Evolutionary conservation across 352 stramenopile genomes (phyloP), one percentile per base, ranked within the genome.

Genomic region (Pythium utonaiense): DNA sequence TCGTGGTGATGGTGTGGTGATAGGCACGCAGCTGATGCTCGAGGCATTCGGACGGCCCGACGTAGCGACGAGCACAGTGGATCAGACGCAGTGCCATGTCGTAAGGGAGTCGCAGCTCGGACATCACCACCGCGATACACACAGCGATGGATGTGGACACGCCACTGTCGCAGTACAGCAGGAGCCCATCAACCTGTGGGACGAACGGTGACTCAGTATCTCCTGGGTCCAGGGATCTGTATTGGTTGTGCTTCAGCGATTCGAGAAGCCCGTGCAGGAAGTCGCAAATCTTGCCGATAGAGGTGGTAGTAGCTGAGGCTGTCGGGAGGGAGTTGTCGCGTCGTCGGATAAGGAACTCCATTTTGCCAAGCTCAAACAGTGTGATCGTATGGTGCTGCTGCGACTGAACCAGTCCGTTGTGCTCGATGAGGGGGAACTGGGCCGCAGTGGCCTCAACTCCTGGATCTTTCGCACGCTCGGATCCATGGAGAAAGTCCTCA

Each of bases 151-250:
- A 75, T 4, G 51, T 60, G 14, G 60, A 66, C 25, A 67, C 38
- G 19, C 70, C 70, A 42, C 38, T 70, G 21, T 71, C 63, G 47
- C 73, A 81, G 51, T 70, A 75, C 8, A 81, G 22, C 36, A 80
- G 27, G n/a, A 81, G 16, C 31, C 57, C 53, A 33, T 62, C 61
- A 13, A 62, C 33, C 16, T 19, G 5, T 24, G 55, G 28, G 6
- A 57, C 28, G 45, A 41, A 56, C 27, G 22, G 17, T 28, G 38
- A 19, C 21, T 33, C 27, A 1, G 28, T 31, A 19, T 19, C 27
- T 21, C 28, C 28, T 57, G 50, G 19, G 28, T 40, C 28, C 22
- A 27, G 24, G 19, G 25, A 19, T 14, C 7, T 13, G 22, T 44
- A 53, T 21, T 64, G 56, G 0, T 14, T 31, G 4, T 38, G 13